Evolutionary conservation across 2,329 filamentous ascomycete genomes (phyloP).

Genomic region (Aspergillus pseudoglaucus): DNA sequence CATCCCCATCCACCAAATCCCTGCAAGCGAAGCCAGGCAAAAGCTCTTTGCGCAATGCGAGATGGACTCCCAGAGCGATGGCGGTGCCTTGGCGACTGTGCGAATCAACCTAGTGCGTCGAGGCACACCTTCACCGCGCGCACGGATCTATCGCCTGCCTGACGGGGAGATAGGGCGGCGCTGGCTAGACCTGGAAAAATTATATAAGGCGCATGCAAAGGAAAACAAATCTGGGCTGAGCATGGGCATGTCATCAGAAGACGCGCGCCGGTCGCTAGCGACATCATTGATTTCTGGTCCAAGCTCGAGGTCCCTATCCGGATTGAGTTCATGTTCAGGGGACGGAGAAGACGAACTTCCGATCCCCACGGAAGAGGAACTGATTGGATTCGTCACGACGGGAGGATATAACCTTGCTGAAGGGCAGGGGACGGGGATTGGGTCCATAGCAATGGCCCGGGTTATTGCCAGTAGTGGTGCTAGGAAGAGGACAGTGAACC

Average conservation of each 20-base stretch:
- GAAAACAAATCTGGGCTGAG: background rate
- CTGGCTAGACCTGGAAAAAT: conserved; percentile 9
- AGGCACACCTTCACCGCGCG: conserved; percentile 64
- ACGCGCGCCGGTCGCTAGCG: conserved; percentile 23
- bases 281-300: conserved; percentile 33
- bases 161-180: conserved; percentile 17
- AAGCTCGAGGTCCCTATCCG: too few relatives aligned
- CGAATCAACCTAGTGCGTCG: conserved; percentile 61
- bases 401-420: conserved; percentile 75
- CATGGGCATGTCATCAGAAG: conserved; percentile 6
- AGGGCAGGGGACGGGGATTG: conserved; percentile 70
- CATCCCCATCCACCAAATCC: too few relatives aligned
- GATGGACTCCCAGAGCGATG: conserved; percentile 6
- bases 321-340: background rate
- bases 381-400: conserved; percentile 85
- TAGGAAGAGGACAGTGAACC: conserved; percentile 23
- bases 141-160: conserved; percentile 84
- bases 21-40: too few relatives aligned
- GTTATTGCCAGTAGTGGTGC: conserved; percentile 34
- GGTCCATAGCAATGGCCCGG: conserved; percentile 58
- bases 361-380: conserved; percentile 66
- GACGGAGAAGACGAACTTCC: conserved; percentile 34
- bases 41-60: too few relatives aligned
- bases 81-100: conserved; percentile 50
- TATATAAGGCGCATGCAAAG: background rate